A percentile compares a stretch with the other conserved stretches of the same genome.
These are phyloP conservation scores for Fraxinus anomala DNA, from an alignment of 257 asterid species.

Conservation along the genomic window DNA sequence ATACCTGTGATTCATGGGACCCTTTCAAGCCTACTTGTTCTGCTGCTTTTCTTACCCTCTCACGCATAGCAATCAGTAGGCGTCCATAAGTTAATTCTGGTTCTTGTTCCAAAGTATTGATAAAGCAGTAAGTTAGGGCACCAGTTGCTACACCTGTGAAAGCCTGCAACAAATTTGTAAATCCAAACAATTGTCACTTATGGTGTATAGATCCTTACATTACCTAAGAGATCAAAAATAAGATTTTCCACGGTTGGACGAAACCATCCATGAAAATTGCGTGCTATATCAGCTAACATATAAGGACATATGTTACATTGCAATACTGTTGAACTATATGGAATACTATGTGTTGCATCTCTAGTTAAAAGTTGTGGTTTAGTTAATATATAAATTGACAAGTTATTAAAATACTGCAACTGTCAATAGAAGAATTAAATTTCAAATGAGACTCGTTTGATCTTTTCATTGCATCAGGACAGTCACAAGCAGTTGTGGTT, in stretches of 20 bases:
- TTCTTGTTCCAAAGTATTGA: constrained; percentile 51
- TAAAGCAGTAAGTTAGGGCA: constrained; percentile 72
- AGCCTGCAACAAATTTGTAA: constrained; percentile 49
- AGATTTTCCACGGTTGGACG: background rate
- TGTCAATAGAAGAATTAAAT: no score
- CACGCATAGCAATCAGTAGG: constrained; percentile 48
- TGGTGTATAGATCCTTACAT: background rate
- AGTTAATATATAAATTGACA: no score
- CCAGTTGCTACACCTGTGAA: constrained; percentile 65
- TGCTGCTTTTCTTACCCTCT: constrained; percentile 46
- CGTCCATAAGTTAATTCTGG: constrained; percentile 60
- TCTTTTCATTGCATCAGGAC: no score
- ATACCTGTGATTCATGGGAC: constrained; percentile 49
- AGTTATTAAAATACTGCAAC: no score
- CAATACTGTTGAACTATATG: no score
- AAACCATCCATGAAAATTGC: background rate
- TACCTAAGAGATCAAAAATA: background rate
- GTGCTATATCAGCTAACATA: background rate
- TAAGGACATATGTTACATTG: no score
- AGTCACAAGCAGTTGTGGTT: no score
- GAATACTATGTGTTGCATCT: no score
- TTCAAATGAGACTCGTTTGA: no score
- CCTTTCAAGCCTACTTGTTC: constrained; percentile 36
- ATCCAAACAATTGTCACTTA: background rate
- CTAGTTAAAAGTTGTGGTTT: no score